phyloP scores from a whole-genome alignment of 2,329 filamentous ascomycete genomes.

The Colletotrichum noveboracense region DNA sequence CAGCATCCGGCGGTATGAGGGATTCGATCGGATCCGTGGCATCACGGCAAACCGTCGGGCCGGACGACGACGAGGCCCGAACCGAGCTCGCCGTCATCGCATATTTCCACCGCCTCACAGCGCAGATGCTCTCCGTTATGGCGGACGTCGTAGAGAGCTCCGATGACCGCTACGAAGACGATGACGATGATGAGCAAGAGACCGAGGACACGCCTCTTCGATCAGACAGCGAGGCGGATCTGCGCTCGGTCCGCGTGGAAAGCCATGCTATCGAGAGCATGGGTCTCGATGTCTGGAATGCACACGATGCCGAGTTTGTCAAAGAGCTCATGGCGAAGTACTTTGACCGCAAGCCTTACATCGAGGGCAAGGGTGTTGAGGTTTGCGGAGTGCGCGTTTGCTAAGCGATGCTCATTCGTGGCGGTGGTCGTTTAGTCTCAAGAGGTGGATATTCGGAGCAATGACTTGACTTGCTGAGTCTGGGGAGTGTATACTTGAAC shows the following conservation, averaged over 20 bases:
- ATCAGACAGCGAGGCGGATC: slow-evolving; percentile 24
- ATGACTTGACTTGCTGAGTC: neutral
- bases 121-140: slow-evolving; percentile 66
- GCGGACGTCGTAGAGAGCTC: slow-evolving; percentile 62
- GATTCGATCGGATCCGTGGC: slow-evolving; percentile 53
- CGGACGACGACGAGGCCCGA: slow-evolving; percentile 46
- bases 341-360: slow-evolving; percentile 66
- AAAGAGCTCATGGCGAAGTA: slow-evolving; percentile 66
- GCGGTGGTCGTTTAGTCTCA: neutral
- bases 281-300: slow-evolving; percentile 81
- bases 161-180: slow-evolving; percentile 50
- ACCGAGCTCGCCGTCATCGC: slow-evolving; percentile 76
- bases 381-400: slow-evolving; percentile 78
- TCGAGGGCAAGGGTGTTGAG: slow-evolving; percentile 73
- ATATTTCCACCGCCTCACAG: slow-evolving; percentile 81
- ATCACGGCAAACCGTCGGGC: slow-evolving; percentile 23
- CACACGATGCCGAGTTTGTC: slow-evolving; percentile 72
- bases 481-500: neutral
- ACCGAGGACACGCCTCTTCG: slow-evolving; percentile 34
- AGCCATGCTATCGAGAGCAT: slow-evolving; percentile 71
- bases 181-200: slow-evolving; percentile 29
- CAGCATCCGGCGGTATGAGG: slow-evolving; percentile 36
- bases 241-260: slow-evolving; percentile 57
- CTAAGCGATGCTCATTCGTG: slow-evolving; percentile 33
- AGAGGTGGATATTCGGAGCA: neutral